These are phyloP conservation scores for Trametes maxima DNA, from an alignment of 768 basidiomycete genomes.

Conservation along the genomic window DNA sequence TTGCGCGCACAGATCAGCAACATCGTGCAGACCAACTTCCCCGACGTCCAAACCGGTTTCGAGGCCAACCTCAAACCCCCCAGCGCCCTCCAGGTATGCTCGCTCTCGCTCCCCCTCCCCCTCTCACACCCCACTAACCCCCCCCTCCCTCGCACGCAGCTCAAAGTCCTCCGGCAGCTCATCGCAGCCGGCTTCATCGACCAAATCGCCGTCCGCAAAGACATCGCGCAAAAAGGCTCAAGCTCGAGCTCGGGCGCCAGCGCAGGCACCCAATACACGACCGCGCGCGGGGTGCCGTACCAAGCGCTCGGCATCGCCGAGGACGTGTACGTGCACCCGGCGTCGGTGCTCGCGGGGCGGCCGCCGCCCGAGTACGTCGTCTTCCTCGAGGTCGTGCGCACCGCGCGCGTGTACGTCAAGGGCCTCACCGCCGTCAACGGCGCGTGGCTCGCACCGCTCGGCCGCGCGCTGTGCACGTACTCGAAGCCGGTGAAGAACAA, in stretches of 20 bases:
- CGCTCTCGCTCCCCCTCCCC: neutral
- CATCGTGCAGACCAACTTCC: constrained; percentile 82
- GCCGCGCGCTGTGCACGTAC: constrained; percentile 82
- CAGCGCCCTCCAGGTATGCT: constrained; percentile 67
- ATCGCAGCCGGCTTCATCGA: constrained; percentile 91
- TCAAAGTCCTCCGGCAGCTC: constrained; percentile 89
- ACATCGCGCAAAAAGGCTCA: constrained; percentile 61
- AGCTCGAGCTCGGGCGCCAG: constrained; percentile 34
- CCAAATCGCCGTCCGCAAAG: constrained; percentile 90
- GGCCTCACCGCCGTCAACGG: constrained; percentile 85
- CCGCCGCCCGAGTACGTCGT: constrained; percentile 86
- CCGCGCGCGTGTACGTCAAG: constrained; percentile 77
- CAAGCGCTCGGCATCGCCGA: constrained; percentile 76
- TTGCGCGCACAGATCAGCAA: constrained; percentile 84
- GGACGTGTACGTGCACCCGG: constrained; percentile 92
- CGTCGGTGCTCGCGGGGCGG: constrained; percentile 69
- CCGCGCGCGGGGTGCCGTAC: constrained; percentile 81
- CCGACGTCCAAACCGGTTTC: constrained; percentile 61
- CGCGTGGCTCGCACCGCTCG: constrained; percentile 83
- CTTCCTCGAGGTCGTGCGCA: constrained; percentile 80
- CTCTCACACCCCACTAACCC: constrained; percentile 3
- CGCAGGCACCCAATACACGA: constrained; percentile 69
- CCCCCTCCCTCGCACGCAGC: constrained; percentile 41
- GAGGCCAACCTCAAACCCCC: constrained; percentile 74
- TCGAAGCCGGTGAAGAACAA: constrained; percentile 81